Evolutionary conservation across 192 early-diverging fungal genomes (phyloP), one percentile per base, ranked within the genome.

Genomic region (Coemansia biformis): DNA sequence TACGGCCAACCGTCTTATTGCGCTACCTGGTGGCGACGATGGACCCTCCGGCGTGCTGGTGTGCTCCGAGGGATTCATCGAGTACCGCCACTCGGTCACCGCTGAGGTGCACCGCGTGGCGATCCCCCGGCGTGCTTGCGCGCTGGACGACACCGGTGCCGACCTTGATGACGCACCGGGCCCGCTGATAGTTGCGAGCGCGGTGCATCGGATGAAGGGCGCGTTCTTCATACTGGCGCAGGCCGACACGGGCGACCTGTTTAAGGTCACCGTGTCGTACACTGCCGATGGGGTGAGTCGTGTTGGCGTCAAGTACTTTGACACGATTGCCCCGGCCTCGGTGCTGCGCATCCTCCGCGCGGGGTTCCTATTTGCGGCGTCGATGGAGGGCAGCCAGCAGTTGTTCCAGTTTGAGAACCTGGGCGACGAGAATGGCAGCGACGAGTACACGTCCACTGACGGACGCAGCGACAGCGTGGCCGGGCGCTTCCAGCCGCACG

Each of bases 11-110:
- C 61, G 82, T 64, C 79, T 99, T 23, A 83, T 99, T 46, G 79
- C 90, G 42, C 63, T 90, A 13, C 79, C 79, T 1, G 95, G 95
- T 21, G 63, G 66, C 18, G 75, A 56, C 18, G 95, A 97, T 66
- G 97, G 97, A 18, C 97, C 97, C 9, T 89, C 87, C 21, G 97
- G 97, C 41, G 97, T 99, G 16, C 66, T 99, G 15, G 97, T 98
- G 13, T 98, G 97, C 72, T 81, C 87, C 4, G 92, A 91, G 56
- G 86, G 91, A 37, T 83, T 73, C 19, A 88, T 99, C 24, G 84
- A 89, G 7, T 99, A 90, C 75, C 76, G 76, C 26, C 91, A 97
- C 63, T 82, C 83, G 50, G 81, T 79, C 31, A 42, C 28, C 35
- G 29, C 21, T 2, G 66, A 74, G 13, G 79, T 81, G 26, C 75